A percentile compares a stretch with the other conserved stretches of the same genome.
phyloP scores from a whole-genome alignment of 2,329 filamentous ascomycete genomes.

The Phaeoacremonium minimum region DNA sequence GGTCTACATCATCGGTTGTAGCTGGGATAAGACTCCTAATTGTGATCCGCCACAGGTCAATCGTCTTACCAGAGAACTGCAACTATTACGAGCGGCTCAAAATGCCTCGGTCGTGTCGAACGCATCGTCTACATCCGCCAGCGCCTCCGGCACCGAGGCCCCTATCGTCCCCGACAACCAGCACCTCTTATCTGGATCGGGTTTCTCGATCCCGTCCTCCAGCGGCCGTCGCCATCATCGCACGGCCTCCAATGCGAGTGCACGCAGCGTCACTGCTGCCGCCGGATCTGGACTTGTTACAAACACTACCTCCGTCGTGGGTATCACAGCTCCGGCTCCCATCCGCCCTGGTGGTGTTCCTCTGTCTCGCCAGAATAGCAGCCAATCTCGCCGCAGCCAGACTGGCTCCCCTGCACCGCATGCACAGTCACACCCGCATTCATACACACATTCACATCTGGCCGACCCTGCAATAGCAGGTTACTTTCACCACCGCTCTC shows the following conservation, averaged over 20 bases:
- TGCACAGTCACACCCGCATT: constrained; percentile 25
- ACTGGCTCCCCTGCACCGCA: constrained; percentile 41
- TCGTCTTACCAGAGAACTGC: constrained; percentile 84
- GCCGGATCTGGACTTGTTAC: constrained; percentile 30
- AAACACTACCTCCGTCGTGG: constrained; percentile 30
- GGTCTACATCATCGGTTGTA: constrained; percentile 19
- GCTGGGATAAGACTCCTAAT: constrained; percentile 2
- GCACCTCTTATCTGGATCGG: constrained; percentile 52
- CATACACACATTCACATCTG: constrained; percentile 41
- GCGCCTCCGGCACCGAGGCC: constrained; percentile 44
- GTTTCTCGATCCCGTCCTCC: constrained; percentile 52
- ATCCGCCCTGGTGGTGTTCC: constrained; percentile 32
- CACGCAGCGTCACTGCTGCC: constrained; percentile 46
- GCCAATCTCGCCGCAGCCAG: constrained; percentile 47
- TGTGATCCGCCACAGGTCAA: constrained; percentile 61
- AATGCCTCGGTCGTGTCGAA: constrained; percentile 65
- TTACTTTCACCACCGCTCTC: constrained; percentile 25
- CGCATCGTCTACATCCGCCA: constrained; percentile 56
- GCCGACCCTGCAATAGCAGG: constrained; percentile 25
- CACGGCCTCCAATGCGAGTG: constrained; percentile 52
- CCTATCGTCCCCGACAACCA: constrained; percentile 35
- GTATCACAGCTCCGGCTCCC: constrained; percentile 41
- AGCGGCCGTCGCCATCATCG: constrained; percentile 50
- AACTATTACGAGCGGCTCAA: constrained; percentile 69
- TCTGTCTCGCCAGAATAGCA: constrained; percentile 51